These are phyloP conservation scores for Rutstroemia sp. DNA, from an alignment of 2,329 filamentous ascomycete genomes.

Conservation along the genomic window DNA sequence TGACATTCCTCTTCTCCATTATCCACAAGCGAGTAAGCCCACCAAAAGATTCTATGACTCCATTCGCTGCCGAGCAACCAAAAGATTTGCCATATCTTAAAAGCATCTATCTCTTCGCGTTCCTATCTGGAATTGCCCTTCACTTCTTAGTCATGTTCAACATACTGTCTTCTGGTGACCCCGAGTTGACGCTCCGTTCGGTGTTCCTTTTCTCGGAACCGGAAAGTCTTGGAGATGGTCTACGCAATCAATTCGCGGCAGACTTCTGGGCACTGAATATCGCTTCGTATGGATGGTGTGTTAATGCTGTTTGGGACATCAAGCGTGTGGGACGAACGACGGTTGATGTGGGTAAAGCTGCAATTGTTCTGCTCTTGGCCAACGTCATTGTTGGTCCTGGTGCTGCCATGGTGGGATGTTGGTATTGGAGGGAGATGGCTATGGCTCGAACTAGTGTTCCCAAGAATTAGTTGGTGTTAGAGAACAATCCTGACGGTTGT, in stretches of 20 bases:
- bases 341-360: background rate
- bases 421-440: conserved; percentile 1
- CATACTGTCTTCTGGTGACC: background rate
- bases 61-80: background rate
- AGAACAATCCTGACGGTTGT: no score
- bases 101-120: background rate
- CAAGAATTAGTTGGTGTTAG: background rate
- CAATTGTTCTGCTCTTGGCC: background rate
- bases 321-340: background rate
- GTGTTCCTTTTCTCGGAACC: background rate
- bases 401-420: conserved; percentile 1
- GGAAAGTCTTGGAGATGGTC: background rate
- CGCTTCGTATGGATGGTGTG: background rate
- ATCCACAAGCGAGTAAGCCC: background rate
- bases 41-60: background rate
- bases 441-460: background rate
- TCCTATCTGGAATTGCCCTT: background rate
- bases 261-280: background rate
- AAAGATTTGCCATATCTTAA: background rate
- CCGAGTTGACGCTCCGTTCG: background rate
- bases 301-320: conserved; percentile 1
- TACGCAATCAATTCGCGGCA: background rate
- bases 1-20: background rate
- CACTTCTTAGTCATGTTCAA: background rate
- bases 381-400: background rate